Evolutionary conservation across 2,329 filamentous ascomycete genomes (phyloP).

Genomic region (Beauveria bassiana): DNA sequence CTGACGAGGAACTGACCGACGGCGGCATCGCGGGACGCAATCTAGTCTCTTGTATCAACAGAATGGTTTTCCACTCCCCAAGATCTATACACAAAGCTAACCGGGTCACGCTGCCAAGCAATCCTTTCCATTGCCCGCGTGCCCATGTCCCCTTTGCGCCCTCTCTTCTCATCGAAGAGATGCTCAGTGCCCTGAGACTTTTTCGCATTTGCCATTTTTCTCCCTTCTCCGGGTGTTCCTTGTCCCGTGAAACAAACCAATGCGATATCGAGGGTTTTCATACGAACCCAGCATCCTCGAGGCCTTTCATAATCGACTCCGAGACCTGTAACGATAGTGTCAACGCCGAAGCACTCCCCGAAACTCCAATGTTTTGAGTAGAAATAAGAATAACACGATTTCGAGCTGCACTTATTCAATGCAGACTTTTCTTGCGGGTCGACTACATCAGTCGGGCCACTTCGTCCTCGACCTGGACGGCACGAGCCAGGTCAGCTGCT

Average conservation of each 20-base stretch:
- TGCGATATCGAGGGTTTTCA: conserved; percentile 19
- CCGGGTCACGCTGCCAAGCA: conserved; percentile 19
- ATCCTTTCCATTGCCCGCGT: conserved; percentile 11
- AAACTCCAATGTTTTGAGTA: conserved; percentile 7
- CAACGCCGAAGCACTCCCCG: conserved; percentile 9
- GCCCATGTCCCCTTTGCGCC: conserved; percentile 20
- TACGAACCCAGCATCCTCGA: conserved; percentile 34
- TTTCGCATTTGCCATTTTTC: conserved; percentile 8
- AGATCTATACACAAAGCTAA: conserved; percentile 34
- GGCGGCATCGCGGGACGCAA: neutral
- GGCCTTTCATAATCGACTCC: conserved; percentile 28
- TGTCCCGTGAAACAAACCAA: neutral
- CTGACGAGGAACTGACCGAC: neutral
- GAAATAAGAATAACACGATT: conserved; percentile 7
- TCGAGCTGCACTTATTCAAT: neutral
- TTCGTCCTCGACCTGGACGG: conserved; percentile 76
- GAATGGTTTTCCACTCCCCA: conserved; percentile 36
- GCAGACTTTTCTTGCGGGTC: neutral
- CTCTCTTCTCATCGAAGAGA: conserved; percentile 28
- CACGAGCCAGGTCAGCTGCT: conserved; percentile 29
- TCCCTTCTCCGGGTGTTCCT: neutral
- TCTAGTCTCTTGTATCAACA: conserved; percentile 11
- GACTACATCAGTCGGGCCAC: conserved; percentile 80
- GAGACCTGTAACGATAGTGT: conserved; percentile 21
- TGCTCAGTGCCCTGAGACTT: conserved; percentile 24